Percentiles rank a stretch among this genome's conserved stretches.
phyloP scores from a whole-genome alignment of 345 rosid genomes.

The Corchorus capsularis region DNA sequence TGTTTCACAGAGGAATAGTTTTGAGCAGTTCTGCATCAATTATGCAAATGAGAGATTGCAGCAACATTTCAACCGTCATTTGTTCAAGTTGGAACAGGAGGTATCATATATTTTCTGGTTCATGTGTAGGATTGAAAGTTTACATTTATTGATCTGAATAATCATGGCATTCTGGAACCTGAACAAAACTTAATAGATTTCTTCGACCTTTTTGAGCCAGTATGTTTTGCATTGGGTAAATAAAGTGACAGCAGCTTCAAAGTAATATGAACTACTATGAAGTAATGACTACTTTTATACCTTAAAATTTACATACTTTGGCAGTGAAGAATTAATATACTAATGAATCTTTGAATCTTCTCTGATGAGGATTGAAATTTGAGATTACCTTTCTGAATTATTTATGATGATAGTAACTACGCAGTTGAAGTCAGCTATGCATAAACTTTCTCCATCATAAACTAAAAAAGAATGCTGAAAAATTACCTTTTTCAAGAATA shows the following conservation, averaged over 20 bases:
- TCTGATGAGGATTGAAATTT: constrained; percentile 5
- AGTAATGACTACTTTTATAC: not conserved
- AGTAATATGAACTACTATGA: not conserved
- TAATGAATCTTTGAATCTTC: not conserved
- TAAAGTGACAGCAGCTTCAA: not conserved
- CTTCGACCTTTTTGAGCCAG: constrained; percentile 3
- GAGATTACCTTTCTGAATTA: not conserved
- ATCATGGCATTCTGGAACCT: not conserved
- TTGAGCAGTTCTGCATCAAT: constrained; percentile 98
- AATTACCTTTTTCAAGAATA: not conserved
- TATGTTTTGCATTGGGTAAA: constrained; percentile 4
- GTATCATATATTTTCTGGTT: constrained; percentile 38
- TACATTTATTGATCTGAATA: constrained; percentile 4
- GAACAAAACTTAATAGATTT: not conserved
- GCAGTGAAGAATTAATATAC: constrained; percentile 4
- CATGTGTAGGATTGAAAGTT: not conserved
- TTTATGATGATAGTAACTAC: constrained; percentile 1
- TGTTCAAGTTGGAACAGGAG: constrained; percentile 99
- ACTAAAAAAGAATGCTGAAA: constrained; percentile 15
- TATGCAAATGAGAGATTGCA: constrained; percentile 99
- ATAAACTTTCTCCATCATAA: not conserved
- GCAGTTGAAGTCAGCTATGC: not conserved
- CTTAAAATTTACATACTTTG: not conserved
- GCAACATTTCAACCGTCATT: constrained; percentile 97
- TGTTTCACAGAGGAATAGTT: constrained; percentile 85